phyloP scores from a whole-genome alignment of 352 stramenopile genomes.

The Thalassiosira mediterranea region DNA sequence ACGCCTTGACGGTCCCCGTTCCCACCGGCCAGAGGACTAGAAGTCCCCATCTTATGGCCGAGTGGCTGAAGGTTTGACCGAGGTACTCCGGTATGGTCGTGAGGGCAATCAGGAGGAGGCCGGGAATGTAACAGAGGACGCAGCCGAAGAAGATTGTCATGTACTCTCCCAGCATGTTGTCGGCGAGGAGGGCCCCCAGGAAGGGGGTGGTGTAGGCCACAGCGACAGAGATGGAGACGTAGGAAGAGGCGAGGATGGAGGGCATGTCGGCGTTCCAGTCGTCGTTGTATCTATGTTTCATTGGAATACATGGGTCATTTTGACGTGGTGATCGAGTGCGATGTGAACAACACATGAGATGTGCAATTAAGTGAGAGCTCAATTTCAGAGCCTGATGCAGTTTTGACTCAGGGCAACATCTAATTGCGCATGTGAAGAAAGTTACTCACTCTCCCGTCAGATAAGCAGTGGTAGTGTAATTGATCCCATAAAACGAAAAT shows the following conservation, averaged over 20 bases:
- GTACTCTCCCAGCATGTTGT: slow-evolving; percentile 80
- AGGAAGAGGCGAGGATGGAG: slow-evolving; percentile 64
- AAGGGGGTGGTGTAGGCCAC: slow-evolving; percentile 83
- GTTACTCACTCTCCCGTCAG: slow-evolving; percentile 62
- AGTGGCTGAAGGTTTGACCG: slow-evolving; percentile 62
- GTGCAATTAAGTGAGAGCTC: background rate
- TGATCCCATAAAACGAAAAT: slow-evolving; percentile 82
- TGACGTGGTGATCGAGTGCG: background rate
- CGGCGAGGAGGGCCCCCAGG: slow-evolving; percentile 70
- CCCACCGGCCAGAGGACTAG: slow-evolving; percentile 72
- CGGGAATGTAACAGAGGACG: slow-evolving; percentile 74
- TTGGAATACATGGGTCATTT: background rate
- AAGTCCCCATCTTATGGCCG: slow-evolving; percentile 47
- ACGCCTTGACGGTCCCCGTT: slow-evolving; percentile 77
- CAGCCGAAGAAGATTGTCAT: slow-evolving; percentile 65
- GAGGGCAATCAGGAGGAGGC: slow-evolving; percentile 73
- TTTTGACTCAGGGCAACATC: background rate
- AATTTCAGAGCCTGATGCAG: background rate
- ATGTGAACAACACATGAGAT: background rate
- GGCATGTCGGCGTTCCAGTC: slow-evolving; percentile 76
- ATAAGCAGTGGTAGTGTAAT: slow-evolving; percentile 80
- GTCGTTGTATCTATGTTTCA: slow-evolving; percentile 61
- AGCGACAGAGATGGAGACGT: slow-evolving; percentile 73
- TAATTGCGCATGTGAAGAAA: background rate
- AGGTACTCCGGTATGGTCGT: slow-evolving; percentile 68